These are phyloP conservation scores for Symmetrospora coprosmae DNA, from an alignment of 768 basidiomycete genomes.

Conservation along the genomic window DNA sequence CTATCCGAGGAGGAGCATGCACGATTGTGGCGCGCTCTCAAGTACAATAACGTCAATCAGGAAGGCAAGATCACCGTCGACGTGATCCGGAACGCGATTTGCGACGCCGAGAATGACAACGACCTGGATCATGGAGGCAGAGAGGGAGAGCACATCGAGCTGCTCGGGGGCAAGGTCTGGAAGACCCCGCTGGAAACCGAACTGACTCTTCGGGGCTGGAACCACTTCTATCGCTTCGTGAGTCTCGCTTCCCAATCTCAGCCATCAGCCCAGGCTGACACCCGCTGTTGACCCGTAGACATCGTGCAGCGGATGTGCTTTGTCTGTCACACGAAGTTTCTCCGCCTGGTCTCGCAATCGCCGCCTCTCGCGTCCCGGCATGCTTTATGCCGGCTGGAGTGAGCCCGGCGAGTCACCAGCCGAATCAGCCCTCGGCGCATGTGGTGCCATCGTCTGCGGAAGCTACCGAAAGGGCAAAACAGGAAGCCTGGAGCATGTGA, in stretches of 20 bases:
- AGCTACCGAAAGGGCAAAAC: slow-evolving; percentile 1
- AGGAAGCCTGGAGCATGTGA: slow-evolving; percentile 14
- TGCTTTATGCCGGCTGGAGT: slow-evolving; percentile 2
- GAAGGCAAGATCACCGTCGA: slow-evolving; percentile 16
- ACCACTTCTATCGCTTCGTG: slow-evolving; percentile 20
- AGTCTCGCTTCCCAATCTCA: background rate
- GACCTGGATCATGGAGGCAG: too few species aligned
- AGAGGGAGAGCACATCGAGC: background rate
- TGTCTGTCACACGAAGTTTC: slow-evolving; percentile 11
- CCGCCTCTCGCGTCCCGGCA: background rate
- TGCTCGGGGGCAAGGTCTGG: slow-evolving; percentile 14
- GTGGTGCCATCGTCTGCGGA: background rate
- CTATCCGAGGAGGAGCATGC: background rate
- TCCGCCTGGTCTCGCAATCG: slow-evolving; percentile 5
- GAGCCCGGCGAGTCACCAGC: background rate
- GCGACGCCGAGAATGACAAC: background rate
- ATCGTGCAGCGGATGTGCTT: slow-evolving; percentile 11
- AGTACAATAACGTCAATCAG: slow-evolving; percentile 5
- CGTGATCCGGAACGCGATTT: slow-evolving; percentile 8
- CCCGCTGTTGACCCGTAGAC: background rate
- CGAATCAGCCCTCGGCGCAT: background rate
- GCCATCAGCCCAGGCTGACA: too few species aligned
- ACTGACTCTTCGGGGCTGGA: background rate
- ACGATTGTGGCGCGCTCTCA: slow-evolving; percentile 14
- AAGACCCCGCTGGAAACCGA: background rate